Evolutionary conservation across 1,284 basidiomycete species (phyloP).

Genomic region (Phaffia rhodozyma): DNA sequence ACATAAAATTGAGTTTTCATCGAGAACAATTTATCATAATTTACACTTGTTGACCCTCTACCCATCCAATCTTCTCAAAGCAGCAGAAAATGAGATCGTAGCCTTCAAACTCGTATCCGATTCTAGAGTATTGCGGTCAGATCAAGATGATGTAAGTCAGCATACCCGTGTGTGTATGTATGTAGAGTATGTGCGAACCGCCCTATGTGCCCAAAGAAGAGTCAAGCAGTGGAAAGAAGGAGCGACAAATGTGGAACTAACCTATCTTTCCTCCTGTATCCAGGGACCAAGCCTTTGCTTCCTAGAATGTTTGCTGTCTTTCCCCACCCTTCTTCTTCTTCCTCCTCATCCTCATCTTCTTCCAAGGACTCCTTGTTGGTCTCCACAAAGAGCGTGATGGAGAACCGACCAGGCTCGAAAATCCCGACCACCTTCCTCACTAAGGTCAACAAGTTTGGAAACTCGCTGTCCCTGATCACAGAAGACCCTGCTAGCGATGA

Average conservation of each 20-base stretch:
- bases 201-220: slow-evolving; percentile 2
- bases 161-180: too few species aligned
- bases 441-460: slow-evolving; percentile 66
- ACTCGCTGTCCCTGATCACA: slow-evolving; percentile 24
- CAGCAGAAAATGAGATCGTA: slow-evolving; percentile 90
- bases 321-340: slow-evolving; percentile 56
- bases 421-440: slow-evolving; percentile 80
- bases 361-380: slow-evolving; percentile 40
- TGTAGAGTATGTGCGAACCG: too few species aligned
- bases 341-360: slow-evolving; percentile 45
- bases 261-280: slow-evolving; percentile 21
- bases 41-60: slow-evolving; percentile 18
- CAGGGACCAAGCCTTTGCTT: slow-evolving; percentile 21
- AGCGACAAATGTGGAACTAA: slow-evolving; percentile 16
- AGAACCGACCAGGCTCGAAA: slow-evolving; percentile 80
- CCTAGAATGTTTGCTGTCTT: slow-evolving; percentile 44
- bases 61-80: slow-evolving; percentile 49
- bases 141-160: too few species aligned
- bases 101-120: slow-evolving; percentile 93
- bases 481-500: slow-evolving; percentile 1
- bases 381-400: slow-evolving; percentile 85
- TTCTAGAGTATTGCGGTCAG: slow-evolving; percentile 42
- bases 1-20: too few species aligned
- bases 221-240: not conserved
- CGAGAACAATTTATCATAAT: too few species aligned